phyloP scores from a whole-genome alignment of 106 monocot genomes.

The Vanilla planifolia region DNA sequence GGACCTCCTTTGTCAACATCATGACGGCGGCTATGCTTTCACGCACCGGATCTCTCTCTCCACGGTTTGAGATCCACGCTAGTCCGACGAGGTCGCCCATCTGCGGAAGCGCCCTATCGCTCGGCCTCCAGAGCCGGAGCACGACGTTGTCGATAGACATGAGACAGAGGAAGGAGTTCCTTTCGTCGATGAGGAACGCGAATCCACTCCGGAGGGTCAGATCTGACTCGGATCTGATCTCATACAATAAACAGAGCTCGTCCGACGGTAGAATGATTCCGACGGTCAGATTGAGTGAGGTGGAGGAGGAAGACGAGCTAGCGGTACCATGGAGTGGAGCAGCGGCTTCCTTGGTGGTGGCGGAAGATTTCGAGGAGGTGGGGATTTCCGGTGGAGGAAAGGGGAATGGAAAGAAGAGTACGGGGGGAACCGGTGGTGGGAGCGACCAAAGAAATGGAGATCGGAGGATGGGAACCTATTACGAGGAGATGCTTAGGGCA shows the following conservation, averaged over 20 bases:
- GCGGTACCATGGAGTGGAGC: too few relatives aligned
- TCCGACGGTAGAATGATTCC: neutral
- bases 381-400: conserved; percentile 6
- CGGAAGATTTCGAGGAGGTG: too few relatives aligned
- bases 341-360: too few relatives aligned
- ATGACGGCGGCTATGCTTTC: conserved; percentile 4
- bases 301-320: conserved; percentile 6
- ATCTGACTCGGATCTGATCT: conserved; percentile 12
- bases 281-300: neutral
- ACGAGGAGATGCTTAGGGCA: conserved; percentile 50
- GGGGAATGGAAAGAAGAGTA: neutral
- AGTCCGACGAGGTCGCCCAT: neutral
- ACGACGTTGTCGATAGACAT: neutral
- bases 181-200: neutral
- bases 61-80: neutral
- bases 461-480: conserved; percentile 27
- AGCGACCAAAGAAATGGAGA: neutral
- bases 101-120: neutral
- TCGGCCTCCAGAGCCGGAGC: neutral
- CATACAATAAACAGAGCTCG: neutral
- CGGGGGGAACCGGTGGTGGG: neutral
- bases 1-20: neutral
- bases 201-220: conserved; percentile 3
- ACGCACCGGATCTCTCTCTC: conserved; percentile 1
- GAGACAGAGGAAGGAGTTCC: neutral